These are phyloP conservation scores for Linum trigynum DNA, from an alignment of 345 rosid genomes.

Conservation along the genomic window DNA sequence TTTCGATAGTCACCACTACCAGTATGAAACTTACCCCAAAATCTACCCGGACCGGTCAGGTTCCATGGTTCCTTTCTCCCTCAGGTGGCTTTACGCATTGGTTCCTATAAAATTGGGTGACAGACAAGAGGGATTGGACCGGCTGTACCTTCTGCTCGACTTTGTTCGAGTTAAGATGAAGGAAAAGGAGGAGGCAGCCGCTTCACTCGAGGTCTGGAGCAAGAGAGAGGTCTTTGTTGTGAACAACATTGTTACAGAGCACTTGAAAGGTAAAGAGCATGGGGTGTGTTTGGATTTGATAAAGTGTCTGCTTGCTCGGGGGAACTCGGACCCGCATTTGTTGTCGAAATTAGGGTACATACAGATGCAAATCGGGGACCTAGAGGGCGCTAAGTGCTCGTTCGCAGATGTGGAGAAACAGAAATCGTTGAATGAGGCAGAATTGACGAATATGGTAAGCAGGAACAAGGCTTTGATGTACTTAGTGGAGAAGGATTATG, in stretches of 20 bases:
- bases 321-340: conserved; percentile 42
- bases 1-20: conserved; percentile 55
- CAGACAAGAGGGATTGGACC: conserved; percentile 63
- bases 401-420: conserved; percentile 46
- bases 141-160: conserved; percentile 58
- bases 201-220: conserved; percentile 50
- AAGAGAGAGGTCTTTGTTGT: conserved; percentile 61
- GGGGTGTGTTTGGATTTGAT: conserved; percentile 59
- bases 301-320: conserved; percentile 32
- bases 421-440: conserved; percentile 27
- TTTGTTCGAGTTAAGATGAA: conserved; percentile 41
- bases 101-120: conserved; percentile 52
- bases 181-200: conserved; percentile 22
- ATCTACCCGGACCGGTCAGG: conserved; percentile 58
- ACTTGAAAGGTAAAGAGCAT: conserved; percentile 64
- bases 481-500: conserved; percentile 86
- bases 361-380: conserved; percentile 88
- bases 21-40: conserved; percentile 67
- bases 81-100: conserved; percentile 75
- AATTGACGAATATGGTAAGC: conserved; percentile 62
- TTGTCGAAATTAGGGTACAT: conserved; percentile 75
- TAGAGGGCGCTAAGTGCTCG: conserved; percentile 60
- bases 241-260: conserved; percentile 57
- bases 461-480: conserved; percentile 81
- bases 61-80: conserved; percentile 86